Conservation (phyloP, 768 basidiomycete species). For the Lanmaoa pseudosensibilis region DNA sequence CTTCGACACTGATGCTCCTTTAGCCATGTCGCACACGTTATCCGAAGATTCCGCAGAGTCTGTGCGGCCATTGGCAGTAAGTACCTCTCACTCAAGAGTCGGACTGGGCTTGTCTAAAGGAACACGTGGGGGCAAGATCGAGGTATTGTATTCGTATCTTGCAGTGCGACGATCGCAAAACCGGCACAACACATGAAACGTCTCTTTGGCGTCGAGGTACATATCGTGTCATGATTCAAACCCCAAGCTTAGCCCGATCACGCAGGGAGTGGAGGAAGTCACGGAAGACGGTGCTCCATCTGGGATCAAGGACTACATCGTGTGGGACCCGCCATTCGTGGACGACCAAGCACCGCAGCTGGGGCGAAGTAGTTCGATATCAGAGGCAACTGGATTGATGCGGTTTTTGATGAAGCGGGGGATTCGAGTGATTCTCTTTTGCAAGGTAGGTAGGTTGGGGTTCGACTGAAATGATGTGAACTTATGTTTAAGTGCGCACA, state of each 20-base stretch:
- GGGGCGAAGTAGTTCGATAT: constrained; percentile 57
- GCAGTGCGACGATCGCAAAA: constrained; percentile 84
- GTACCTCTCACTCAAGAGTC: constrained; percentile 21
- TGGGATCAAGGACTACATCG: constrained; percentile 73
- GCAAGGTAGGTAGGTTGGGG: constrained; percentile 60
- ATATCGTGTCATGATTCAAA: background rate
- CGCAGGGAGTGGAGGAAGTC: constrained; percentile 60
- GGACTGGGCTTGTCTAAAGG: background rate
- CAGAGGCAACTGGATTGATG: constrained; percentile 73
- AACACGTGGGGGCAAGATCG: constrained; percentile 40
- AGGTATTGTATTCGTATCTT: constrained; percentile 68
- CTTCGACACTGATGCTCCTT: background rate
- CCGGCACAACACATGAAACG: constrained; percentile 73
- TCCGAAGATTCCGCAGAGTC: constrained; percentile 73
- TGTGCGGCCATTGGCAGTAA: constrained; percentile 77
- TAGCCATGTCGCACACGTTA: constrained; percentile 80
- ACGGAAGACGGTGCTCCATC: constrained; percentile 82
- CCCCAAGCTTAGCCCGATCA: background rate
- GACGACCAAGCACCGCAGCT: constrained; percentile 54
- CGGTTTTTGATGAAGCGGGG: constrained; percentile 80
- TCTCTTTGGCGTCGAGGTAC: constrained; percentile 64
- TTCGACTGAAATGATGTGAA: background rate
- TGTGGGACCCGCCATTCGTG: constrained; percentile 71
- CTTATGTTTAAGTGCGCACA: background rate
- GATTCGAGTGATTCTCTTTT: constrained; percentile 83